phyloP scores from a whole-genome alignment of 352 stramenopile species.

The Plasmopara viticola region DNA sequence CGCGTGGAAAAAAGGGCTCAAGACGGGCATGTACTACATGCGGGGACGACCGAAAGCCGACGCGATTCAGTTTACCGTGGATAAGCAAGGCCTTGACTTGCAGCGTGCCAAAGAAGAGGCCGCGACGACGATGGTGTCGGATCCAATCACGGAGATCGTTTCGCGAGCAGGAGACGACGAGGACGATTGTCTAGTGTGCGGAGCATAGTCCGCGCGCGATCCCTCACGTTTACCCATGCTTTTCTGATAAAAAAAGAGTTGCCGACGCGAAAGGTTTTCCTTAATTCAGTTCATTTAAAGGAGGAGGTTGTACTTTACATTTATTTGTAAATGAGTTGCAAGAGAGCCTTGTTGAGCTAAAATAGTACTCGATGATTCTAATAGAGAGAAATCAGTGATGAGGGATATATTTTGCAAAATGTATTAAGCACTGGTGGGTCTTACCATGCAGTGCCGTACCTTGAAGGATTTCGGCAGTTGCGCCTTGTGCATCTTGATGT shows the following conservation, averaged over 20 bases:
- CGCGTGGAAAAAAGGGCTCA: slow-evolving; percentile 99
- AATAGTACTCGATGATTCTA: too few species aligned
- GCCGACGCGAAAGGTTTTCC: too few species aligned
- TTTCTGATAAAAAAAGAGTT: too few species aligned
- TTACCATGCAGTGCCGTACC: slow-evolving; percentile 22
- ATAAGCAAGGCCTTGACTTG: slow-evolving; percentile 87
- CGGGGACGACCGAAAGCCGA: slow-evolving; percentile 97
- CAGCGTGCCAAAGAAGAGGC: slow-evolving; percentile 31
- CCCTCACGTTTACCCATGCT: background rate
- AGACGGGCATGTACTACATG: slow-evolving; percentile 99
- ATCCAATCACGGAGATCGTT: slow-evolving; percentile 39
- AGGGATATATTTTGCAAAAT: too few species aligned
- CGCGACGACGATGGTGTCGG: background rate
- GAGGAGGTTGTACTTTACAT: too few species aligned
- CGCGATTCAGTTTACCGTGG: slow-evolving; percentile 99
- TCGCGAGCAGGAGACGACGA: slow-evolving; percentile 50
- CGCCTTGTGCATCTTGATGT: slow-evolving; percentile 24
- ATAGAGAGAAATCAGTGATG: too few species aligned
- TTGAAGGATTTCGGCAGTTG: slow-evolving; percentile 16
- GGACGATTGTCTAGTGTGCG: slow-evolving; percentile 71
- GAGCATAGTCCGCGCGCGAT: slow-evolving; percentile 32
- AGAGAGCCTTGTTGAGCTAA: too few species aligned
- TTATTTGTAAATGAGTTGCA: too few species aligned
- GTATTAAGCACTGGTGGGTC: too few species aligned
- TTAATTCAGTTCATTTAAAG: too few species aligned